Conservation (phyloP, 169 alveolate species). For the Plasmodium inui region DNA sequence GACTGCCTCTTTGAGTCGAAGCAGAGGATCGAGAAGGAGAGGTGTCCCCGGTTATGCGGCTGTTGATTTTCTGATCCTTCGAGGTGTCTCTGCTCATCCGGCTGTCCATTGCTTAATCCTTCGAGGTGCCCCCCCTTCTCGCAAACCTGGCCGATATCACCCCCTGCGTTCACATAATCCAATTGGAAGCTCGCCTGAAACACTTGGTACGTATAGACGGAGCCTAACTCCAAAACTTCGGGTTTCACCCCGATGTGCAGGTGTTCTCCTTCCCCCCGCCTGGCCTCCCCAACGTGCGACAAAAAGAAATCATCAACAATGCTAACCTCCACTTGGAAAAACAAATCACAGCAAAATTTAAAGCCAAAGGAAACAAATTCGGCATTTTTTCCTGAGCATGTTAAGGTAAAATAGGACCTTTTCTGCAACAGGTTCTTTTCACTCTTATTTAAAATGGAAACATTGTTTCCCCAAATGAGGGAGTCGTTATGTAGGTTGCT, state of each 20-base stretch:
- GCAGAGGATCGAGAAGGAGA: slow-evolving; percentile 32
- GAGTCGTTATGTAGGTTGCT: slow-evolving; percentile 11
- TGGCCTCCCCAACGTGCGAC: background rate
- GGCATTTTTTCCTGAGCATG: background rate
- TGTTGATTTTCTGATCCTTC: no score
- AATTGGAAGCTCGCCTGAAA: slow-evolving; percentile 23
- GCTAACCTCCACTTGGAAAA: background rate
- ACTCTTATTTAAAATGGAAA: slow-evolving; percentile 16
- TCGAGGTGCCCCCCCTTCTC: background rate
- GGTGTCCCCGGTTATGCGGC: background rate
- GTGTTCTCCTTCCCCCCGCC: background rate
- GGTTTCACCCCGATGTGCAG: slow-evolving; percentile 6
- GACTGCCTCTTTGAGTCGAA: slow-evolving; percentile 1
- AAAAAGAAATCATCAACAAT: slow-evolving; percentile 30
- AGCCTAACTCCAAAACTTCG: background rate
- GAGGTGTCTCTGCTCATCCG: no score
- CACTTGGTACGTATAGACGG: slow-evolving; percentile 18
- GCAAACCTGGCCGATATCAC: background rate
- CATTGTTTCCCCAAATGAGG: slow-evolving; percentile 5
- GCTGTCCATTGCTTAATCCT: background rate
- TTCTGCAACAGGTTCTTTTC: slow-evolving; percentile 2
- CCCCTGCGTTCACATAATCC: background rate
- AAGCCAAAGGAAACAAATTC: background rate
- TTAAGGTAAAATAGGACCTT: slow-evolving; percentile 41
- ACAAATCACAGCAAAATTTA: slow-evolving; percentile 12